A percentile compares a stretch with the other conserved stretches of the same genome.
Evolutionary conservation across 306 rosid genomes (phyloP).

Genomic region (Delonix regia): DNA sequence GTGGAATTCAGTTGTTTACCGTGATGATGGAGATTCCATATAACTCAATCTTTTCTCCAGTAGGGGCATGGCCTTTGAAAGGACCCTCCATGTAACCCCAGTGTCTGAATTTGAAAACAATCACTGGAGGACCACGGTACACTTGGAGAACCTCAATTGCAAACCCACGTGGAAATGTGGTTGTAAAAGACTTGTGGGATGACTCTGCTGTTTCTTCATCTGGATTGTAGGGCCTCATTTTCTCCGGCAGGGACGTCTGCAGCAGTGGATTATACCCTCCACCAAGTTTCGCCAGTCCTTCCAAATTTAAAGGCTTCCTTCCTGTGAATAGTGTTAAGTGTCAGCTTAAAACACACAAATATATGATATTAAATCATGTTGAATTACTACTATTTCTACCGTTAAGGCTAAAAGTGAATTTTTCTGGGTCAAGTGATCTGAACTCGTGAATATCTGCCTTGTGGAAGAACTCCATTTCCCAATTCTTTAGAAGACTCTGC

Average conservation of each 20-base stretch:
- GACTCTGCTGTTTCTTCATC: conserved; percentile 53
- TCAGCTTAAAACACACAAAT: background rate
- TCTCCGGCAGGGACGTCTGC: conserved; percentile 56
- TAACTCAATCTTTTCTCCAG: conserved; percentile 51
- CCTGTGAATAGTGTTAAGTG: conserved; percentile 35
- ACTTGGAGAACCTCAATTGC: conserved; percentile 60
- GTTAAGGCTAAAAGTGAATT: conserved; percentile 53
- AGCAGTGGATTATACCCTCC: conserved; percentile 62
- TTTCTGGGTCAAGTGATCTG: conserved; percentile 52
- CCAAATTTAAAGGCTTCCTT: conserved; percentile 41
- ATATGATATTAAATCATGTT: too few relatives aligned
- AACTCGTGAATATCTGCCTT: conserved; percentile 36
- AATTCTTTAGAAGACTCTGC: too few relatives aligned
- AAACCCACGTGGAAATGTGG: conserved; percentile 69
- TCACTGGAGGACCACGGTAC: conserved; percentile 59
- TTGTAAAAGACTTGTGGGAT: conserved; percentile 47
- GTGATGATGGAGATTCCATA: conserved; percentile 55
- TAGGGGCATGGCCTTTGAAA: too few relatives aligned
- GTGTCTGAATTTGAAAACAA: conserved; percentile 69
- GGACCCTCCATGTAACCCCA: conserved; percentile 82
- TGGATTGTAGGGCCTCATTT: conserved; percentile 52
- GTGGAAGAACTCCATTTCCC: conserved; percentile 65
- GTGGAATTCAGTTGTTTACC: too few relatives aligned
- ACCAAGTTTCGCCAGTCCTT: conserved; percentile 52
- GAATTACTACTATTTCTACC: conserved; percentile 31